Evolutionary conservation across 2,329 filamentous ascomycete genomes (phyloP).

Genomic region (Neofusicoccum sp.): DNA sequence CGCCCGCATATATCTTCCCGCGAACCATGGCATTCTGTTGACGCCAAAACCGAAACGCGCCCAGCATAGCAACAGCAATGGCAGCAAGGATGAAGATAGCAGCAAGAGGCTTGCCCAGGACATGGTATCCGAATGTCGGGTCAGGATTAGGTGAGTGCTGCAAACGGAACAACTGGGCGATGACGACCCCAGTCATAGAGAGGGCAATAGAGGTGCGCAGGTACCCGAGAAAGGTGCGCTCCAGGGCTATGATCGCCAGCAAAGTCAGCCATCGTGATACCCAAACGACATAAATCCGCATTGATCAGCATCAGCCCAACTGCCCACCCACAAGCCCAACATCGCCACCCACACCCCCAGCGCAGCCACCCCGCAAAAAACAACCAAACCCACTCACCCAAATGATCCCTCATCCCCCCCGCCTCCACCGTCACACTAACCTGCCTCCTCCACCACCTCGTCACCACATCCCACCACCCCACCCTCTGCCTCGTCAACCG

Average conservation of each 20-base stretch:
- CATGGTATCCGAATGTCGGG: slow-evolving; percentile 59
- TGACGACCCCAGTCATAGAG: slow-evolving; percentile 65
- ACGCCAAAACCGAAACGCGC: slow-evolving; percentile 61
- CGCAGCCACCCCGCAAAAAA: slow-evolving; percentile 10
- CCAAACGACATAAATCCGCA: neutral
- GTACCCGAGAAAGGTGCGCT: slow-evolving; percentile 75
- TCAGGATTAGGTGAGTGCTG: slow-evolving; percentile 51
- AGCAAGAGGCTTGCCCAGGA: slow-evolving; percentile 63
- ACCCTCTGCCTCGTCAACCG: slow-evolving; percentile 25
- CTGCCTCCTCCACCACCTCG: slow-evolving; percentile 53
- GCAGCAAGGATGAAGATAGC: slow-evolving; percentile 53
- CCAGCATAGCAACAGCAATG: slow-evolving; percentile 55
- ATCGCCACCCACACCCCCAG: neutral
- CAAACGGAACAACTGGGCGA: slow-evolving; percentile 69
- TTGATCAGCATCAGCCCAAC: neutral
- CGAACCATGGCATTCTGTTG: slow-evolving; percentile 61
- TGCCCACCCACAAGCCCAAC: neutral
- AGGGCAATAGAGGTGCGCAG: slow-evolving; percentile 70
- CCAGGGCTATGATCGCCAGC: slow-evolving; percentile 58
- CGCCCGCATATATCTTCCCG: slow-evolving; percentile 60
- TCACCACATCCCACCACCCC: slow-evolving; percentile 42
- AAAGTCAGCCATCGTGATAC: too few relatives aligned
- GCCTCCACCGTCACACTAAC: slow-evolving; percentile 55
- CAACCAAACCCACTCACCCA: slow-evolving; percentile 49
- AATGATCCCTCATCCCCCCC: slow-evolving; percentile 56